Evolutionary conservation across 805 yeast genomes (phyloP).

Genomic region (Priceomyces medius): DNA sequence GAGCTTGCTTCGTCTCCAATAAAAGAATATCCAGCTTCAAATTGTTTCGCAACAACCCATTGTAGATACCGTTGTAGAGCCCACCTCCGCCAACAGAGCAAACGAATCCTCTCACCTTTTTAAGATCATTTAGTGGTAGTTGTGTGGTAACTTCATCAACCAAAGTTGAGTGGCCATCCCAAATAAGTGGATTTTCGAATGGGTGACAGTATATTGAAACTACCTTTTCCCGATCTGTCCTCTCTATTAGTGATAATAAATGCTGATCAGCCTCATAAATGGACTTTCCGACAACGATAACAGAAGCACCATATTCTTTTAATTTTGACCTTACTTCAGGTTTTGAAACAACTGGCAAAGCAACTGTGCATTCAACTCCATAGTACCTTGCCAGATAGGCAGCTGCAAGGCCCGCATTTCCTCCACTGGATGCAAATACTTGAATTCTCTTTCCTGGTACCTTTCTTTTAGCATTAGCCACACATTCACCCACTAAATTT

Average conservation of each 20-base stretch:
- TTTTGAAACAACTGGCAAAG: constrained; percentile 54
- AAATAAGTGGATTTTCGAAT: constrained; percentile 48
- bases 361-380: constrained; percentile 54
- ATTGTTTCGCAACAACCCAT: constrained; percentile 38
- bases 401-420: constrained; percentile 57
- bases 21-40: constrained; percentile 32
- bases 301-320: constrained; percentile 48
- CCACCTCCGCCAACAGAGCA: constrained; percentile 64
- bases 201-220: constrained; percentile 55
- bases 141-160: constrained; percentile 43
- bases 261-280: constrained; percentile 54
- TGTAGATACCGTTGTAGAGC: constrained; percentile 49
- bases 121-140: constrained; percentile 16
- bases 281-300: constrained; percentile 44
- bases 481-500: constrained; percentile 37
- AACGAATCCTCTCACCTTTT: constrained; percentile 42
- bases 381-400: constrained; percentile 43
- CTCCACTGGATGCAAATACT: constrained; percentile 55
- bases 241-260: constrained; percentile 27
- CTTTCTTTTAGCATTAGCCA: constrained; percentile 18
- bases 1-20: constrained; percentile 64
- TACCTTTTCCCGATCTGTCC: constrained; percentile 17
- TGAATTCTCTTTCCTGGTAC: constrained; percentile 28
- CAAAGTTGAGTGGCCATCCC: constrained; percentile 55
- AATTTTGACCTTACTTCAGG: constrained; percentile 46